Percentiles rank a stretch among this genome's conserved stretches.
phyloP scores from a whole-genome alignment of 257 asterid species.

The Datura wrightii region DNA sequence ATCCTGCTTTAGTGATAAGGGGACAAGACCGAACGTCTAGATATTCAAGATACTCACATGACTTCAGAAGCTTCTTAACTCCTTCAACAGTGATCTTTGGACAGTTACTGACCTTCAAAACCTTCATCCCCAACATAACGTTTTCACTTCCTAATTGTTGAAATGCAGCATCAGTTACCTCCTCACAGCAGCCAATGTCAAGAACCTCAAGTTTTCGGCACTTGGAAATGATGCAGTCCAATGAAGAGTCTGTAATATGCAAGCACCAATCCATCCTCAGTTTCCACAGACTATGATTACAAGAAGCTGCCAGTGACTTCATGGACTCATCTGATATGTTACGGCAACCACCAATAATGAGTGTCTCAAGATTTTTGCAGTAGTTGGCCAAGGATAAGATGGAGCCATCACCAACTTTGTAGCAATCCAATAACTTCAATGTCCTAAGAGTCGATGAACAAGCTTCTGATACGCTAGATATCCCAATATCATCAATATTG shows the following conservation, averaged over 20 bases:
- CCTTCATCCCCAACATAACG: slow-evolving; percentile 56
- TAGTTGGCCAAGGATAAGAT: slow-evolving; percentile 59
- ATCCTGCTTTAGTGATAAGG: slow-evolving; percentile 61
- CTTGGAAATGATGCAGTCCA: slow-evolving; percentile 55
- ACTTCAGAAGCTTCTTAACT: slow-evolving; percentile 58
- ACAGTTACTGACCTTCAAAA: slow-evolving; percentile 79
- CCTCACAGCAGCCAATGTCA: slow-evolving; percentile 92
- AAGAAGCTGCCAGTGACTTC: slow-evolving; percentile 65
- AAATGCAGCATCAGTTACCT: slow-evolving; percentile 81
- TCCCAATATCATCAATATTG: slow-evolving; percentile 72
- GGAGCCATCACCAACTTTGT: slow-evolving; percentile 73
- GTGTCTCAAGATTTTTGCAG: slow-evolving; percentile 73
- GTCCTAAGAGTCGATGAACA: slow-evolving; percentile 70
- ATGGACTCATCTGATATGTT: slow-evolving; percentile 68
- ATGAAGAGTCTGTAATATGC: slow-evolving; percentile 65
- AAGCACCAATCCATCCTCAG: slow-evolving; percentile 98
- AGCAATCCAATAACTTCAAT: slow-evolving; percentile 80
- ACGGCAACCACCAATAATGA: slow-evolving; percentile 87
- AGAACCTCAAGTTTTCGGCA: slow-evolving; percentile 87
- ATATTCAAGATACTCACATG: slow-evolving; percentile 72
- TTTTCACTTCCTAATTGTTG: slow-evolving; percentile 58
- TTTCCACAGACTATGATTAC: slow-evolving; percentile 61
- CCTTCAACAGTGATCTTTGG: slow-evolving; percentile 81
- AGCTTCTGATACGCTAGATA: slow-evolving; percentile 62
- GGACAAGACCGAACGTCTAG: slow-evolving; percentile 92